A percentile compares a stretch with the other conserved stretches of the same genome.
Conservation (phyloP, 169 alveolate genomes). For the Nephromyces sp. region DNA sequence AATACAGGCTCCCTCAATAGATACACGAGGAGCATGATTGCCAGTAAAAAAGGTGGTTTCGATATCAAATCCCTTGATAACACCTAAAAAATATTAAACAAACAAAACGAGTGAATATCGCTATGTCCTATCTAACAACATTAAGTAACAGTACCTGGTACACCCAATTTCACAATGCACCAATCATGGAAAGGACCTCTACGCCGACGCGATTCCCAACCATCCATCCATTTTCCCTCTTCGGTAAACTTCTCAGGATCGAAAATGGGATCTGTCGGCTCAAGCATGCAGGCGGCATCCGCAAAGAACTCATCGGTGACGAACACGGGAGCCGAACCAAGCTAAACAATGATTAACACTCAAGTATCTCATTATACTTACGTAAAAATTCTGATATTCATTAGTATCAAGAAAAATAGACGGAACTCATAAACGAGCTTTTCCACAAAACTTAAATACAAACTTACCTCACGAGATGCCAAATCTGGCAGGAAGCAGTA, state of each 20-base stretch:
- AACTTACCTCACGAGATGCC: neutral
- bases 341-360: too few relatives aligned
- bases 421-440: too few relatives aligned
- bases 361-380: too few relatives aligned
- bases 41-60: constrained; percentile 43
- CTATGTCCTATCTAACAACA: too few relatives aligned
- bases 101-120: too few relatives aligned
- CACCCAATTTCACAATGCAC: constrained; percentile 32
- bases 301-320: constrained; percentile 17
- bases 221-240: constrained; percentile 17
- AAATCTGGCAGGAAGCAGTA: neutral
- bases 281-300: neutral
- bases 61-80: constrained; percentile 40
- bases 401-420: too few relatives aligned
- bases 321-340: too few relatives aligned
- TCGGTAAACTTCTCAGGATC: neutral
- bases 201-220: constrained; percentile 50
- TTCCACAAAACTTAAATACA: too few relatives aligned
- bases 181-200: constrained; percentile 41
- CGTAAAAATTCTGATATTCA: too few relatives aligned
- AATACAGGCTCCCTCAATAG: neutral
- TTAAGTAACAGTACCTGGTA: neutral
- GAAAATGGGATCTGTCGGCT: neutral
- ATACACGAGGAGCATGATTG: constrained; percentile 33
- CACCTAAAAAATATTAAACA: constrained; percentile 16